These are phyloP conservation scores for Xylariales sp. DNA, from an alignment of 2,329 filamentous ascomycete genomes.

Conservation along the genomic window DNA sequence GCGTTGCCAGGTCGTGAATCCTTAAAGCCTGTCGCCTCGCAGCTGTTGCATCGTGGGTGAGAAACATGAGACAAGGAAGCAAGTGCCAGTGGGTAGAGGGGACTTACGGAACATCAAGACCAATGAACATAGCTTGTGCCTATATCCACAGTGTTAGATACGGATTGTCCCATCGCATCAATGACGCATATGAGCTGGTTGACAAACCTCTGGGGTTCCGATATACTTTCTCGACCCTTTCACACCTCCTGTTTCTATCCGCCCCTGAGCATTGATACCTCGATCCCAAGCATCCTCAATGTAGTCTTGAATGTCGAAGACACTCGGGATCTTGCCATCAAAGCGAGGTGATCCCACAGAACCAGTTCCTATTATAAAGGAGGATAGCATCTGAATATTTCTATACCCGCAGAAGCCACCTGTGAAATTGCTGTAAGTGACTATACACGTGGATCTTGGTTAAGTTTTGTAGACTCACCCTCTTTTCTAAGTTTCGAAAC, in stretches of 20 bases:
- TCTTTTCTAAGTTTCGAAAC: slow-evolving; percentile 78
- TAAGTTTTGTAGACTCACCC: slow-evolving; percentile 33
- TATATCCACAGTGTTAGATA: too few species aligned
- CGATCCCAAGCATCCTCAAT: slow-evolving; percentile 87
- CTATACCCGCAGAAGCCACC: slow-evolving; percentile 93
- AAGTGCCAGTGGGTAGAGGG: too few species aligned
- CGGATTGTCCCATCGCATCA: too few species aligned
- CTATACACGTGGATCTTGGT: not conserved
- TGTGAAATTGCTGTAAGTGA: too few species aligned
- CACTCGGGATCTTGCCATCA: slow-evolving; percentile 59
- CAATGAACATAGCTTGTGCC: slow-evolving; percentile 75
- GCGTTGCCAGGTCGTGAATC: slow-evolving; percentile 39
- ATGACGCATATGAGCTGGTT: too few species aligned
- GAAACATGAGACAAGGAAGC: too few species aligned
- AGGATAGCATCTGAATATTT: slow-evolving; percentile 88
- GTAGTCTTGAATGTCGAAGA: slow-evolving; percentile 77
- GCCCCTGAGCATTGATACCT: slow-evolving; percentile 71
- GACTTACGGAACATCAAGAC: slow-evolving; percentile 61
- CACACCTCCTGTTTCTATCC: slow-evolving; percentile 81
- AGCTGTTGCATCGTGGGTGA: slow-evolving; percentile 29
- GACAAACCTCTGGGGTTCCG: slow-evolving; percentile 78
- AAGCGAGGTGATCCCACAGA: slow-evolving; percentile 58
- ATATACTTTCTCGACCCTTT: slow-evolving; percentile 91
- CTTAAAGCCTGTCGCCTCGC: slow-evolving; percentile 59
- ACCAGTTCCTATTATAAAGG: slow-evolving; percentile 63